A percentile compares a stretch with the other conserved stretches of the same genome.
Evolutionary conservation across 305 asterid species (phyloP).

Genomic region (Petunia hybrid): DNA sequence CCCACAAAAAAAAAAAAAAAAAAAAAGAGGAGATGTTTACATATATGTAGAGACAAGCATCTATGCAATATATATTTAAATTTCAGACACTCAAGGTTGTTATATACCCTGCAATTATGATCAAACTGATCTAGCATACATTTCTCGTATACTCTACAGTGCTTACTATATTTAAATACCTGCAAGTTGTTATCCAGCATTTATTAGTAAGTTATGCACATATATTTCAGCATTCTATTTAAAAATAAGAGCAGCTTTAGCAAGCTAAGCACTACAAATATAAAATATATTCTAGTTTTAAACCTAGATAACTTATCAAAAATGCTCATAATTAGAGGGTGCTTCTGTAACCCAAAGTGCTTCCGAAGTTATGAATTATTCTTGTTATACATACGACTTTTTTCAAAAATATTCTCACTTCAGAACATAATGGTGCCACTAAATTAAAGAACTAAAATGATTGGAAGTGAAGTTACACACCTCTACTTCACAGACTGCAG

Average conservation of each 20-base stretch:
- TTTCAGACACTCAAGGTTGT: slow-evolving; percentile 29
- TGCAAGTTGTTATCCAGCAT: slow-evolving; percentile 44
- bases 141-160: slow-evolving; percentile 97
- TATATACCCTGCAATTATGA: slow-evolving; percentile 96
- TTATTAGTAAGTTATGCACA: background rate
- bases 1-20: background rate
- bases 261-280: background rate
- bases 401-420: background rate
- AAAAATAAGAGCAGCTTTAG: background rate
- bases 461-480: slow-evolving; percentile 46
- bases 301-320: background rate
- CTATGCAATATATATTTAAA: background rate
- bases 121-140: slow-evolving; percentile 86
- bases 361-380: background rate
- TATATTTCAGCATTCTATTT: slow-evolving; percentile 4
- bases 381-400: background rate
- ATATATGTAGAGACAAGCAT: background rate
- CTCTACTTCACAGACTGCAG: slow-evolving; percentile 98
- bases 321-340: background rate
- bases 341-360: background rate
- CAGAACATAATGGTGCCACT: background rate
- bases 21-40: slow-evolving; percentile 27
- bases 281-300: background rate
- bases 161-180: slow-evolving; percentile 99
- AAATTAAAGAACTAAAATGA: background rate